Percentiles rank a stretch among this genome's conserved stretches.
phyloP scores from a whole-genome alignment of 2,329 filamentous ascomycete species.

The Ophiocordyceps sinensis region DNA sequence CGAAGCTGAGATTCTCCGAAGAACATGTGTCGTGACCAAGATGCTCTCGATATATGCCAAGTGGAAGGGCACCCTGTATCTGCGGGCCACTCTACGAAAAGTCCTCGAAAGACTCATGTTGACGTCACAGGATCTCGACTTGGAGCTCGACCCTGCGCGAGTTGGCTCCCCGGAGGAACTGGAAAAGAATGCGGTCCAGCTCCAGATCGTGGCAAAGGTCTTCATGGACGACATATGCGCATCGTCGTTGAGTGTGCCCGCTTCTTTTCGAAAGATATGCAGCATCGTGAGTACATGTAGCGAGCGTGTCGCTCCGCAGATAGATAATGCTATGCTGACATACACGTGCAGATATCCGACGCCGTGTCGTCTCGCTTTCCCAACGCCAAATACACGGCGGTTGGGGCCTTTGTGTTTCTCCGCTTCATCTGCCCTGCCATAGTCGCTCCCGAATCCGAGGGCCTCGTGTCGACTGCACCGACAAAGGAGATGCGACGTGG shows the following conservation, averaged over 20 bases:
- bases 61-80: slow-evolving; percentile 52
- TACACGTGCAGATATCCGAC: slow-evolving; percentile 34
- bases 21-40: slow-evolving; percentile 58
- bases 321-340: neutral
- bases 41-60: slow-evolving; percentile 59
- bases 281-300: slow-evolving; percentile 38
- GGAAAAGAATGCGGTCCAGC: slow-evolving; percentile 49
- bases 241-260: slow-evolving; percentile 45
- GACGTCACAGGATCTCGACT: slow-evolving; percentile 51
- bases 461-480: slow-evolving; percentile 43
- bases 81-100: slow-evolving; percentile 50
- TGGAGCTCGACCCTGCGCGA: slow-evolving; percentile 52
- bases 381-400: slow-evolving; percentile 57
- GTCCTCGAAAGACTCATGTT: slow-evolving; percentile 52
- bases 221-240: slow-evolving; percentile 58
- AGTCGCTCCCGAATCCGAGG: slow-evolving; percentile 53
- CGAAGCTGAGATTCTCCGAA: slow-evolving; percentile 51
- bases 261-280: slow-evolving; percentile 52
- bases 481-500: slow-evolving; percentile 57
- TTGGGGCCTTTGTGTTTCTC: slow-evolving; percentile 57
- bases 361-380: slow-evolving; percentile 50
- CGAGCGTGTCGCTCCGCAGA: neutral
- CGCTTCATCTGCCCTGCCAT: slow-evolving; percentile 62
- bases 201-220: slow-evolving; percentile 53
- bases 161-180: slow-evolving; percentile 46